Conservation (phyloP, 768 basidiomycete species). For the Trichaptum fuscoviolaceum region DNA sequence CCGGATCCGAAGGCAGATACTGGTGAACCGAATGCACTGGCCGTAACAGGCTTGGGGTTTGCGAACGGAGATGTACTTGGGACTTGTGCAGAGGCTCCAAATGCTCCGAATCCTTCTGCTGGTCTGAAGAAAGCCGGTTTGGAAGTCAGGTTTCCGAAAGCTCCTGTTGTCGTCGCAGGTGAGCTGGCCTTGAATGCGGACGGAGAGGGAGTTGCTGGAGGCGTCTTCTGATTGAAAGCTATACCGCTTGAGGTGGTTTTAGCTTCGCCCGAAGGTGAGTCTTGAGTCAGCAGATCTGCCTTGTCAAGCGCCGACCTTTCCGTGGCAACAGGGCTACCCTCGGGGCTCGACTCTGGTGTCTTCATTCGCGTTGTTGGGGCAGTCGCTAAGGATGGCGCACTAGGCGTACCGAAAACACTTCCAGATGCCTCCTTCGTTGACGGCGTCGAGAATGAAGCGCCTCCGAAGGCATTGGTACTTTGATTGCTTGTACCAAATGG, state of each 20-base stretch:
- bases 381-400: not conserved
- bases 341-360: slow-evolving; percentile 2
- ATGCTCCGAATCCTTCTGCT: slow-evolving; percentile 34
- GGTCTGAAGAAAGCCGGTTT: slow-evolving; percentile 30
- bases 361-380: not conserved
- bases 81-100: slow-evolving; percentile 34
- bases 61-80: slow-evolving; percentile 48
- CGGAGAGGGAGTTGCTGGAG: slow-evolving; percentile 10
- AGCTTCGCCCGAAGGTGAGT: not conserved
- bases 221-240: not conserved
- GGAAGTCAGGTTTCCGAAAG: slow-evolving; percentile 35
- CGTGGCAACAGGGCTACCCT: not conserved
- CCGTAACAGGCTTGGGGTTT: slow-evolving; percentile 21
- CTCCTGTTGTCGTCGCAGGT: slow-evolving; percentile 25
- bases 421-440: not conserved
- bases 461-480: not conserved
- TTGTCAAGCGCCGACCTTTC: not conserved
- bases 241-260: not conserved
- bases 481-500: not conserved
- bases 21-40: slow-evolving; percentile 15
- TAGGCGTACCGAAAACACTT: not conserved
- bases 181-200: slow-evolving; percentile 19
- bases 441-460: not conserved
- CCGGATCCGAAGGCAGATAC: slow-evolving; percentile 32
- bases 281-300: not conserved